Percentiles rank a stretch among this genome's conserved stretches.
Evolutionary conservation across 208 protist species (phyloP).

Genomic region (Leishmania amazonensis): DNA sequence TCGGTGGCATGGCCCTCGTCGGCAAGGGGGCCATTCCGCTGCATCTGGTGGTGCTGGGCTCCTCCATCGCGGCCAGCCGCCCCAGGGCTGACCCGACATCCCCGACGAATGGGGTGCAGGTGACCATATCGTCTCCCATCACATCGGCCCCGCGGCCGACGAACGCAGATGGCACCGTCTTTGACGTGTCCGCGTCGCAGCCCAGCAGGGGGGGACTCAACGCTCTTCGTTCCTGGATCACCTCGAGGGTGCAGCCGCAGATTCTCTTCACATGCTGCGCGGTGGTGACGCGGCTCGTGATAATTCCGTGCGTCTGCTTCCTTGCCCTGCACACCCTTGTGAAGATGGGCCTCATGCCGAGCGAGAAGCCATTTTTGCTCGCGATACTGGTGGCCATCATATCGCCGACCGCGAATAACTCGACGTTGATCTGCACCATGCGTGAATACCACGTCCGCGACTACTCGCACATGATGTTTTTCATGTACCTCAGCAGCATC

Average conservation of each 20-base stretch:
- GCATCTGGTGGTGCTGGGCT: constrained; percentile 62
- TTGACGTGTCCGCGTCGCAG: constrained; percentile 10
- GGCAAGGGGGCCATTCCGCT: constrained; percentile 66
- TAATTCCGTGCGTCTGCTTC: constrained; percentile 61
- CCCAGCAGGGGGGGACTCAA: constrained; percentile 1
- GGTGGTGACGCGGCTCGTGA: constrained; percentile 52
- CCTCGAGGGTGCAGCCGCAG: constrained; percentile 16
- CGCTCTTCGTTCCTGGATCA: constrained; percentile 13
- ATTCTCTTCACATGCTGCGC: constrained; percentile 43
- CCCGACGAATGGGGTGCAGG: not conserved
- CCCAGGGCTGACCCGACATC: constrained; percentile 13
- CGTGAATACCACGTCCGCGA: constrained; percentile 56
- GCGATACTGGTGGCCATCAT: constrained; percentile 61
- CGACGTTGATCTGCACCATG: constrained; percentile 67
- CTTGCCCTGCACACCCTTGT: constrained; percentile 56
- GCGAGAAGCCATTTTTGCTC: constrained; percentile 57
- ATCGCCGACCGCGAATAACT: constrained; percentile 70
- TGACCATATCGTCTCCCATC: not conserved
- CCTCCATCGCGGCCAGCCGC: constrained; percentile 38
- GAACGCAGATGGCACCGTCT: constrained; percentile 5
- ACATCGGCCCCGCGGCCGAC: not conserved
- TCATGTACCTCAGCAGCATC: constrained; percentile 62
- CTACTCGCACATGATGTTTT: constrained; percentile 65
- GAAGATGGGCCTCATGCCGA: constrained; percentile 41
- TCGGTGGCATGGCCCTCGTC: constrained; percentile 60